phyloP scores from a whole-genome alignment of 768 basidiomycete genomes.

The Auricularia auricula-judae region DNA sequence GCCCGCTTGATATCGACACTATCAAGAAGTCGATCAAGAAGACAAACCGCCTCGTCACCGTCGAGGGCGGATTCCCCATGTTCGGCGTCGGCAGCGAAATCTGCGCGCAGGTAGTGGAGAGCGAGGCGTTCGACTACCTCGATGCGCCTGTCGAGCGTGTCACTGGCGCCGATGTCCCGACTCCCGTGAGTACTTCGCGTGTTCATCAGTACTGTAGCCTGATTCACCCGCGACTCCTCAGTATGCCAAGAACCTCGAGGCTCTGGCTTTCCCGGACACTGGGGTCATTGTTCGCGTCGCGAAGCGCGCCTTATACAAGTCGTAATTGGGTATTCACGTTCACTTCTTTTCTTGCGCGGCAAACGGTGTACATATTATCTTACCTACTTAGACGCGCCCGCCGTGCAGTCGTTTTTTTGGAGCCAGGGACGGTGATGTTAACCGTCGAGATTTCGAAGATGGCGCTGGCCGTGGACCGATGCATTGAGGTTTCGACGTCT shows the following conservation, averaged over 20 bases:
- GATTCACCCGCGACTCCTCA: conserved; percentile 17
- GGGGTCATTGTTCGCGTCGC: conserved; percentile 86
- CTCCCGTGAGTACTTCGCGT: conserved; percentile 51
- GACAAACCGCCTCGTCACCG: conserved; percentile 92
- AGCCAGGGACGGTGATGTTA: background rate
- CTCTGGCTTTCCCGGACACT: conserved; percentile 88
- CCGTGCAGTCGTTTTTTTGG: background rate
- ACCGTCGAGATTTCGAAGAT: background rate
- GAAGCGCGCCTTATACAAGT: conserved; percentile 80
- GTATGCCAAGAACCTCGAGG: conserved; percentile 88
- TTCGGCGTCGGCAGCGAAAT: conserved; percentile 99
- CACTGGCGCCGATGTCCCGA: conserved; percentile 93
- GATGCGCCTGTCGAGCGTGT: conserved; percentile 97
- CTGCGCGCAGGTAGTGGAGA: conserved; percentile 94
- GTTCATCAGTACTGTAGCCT: background rate
- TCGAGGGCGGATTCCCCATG: conserved; percentile 96
- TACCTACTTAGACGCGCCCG: conserved; percentile 1
- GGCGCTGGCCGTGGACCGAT: background rate
- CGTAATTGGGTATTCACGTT: background rate
- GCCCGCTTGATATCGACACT: conserved; percentile 95
- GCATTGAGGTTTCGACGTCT: too few species aligned
- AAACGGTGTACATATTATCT: background rate
- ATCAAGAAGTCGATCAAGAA: conserved; percentile 97
- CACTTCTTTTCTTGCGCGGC: background rate
- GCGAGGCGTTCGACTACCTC: conserved; percentile 95